phyloP scores from a whole-genome alignment of 495 filamentous ascomycete genomes.

The Podospora appendiculata region DNA sequence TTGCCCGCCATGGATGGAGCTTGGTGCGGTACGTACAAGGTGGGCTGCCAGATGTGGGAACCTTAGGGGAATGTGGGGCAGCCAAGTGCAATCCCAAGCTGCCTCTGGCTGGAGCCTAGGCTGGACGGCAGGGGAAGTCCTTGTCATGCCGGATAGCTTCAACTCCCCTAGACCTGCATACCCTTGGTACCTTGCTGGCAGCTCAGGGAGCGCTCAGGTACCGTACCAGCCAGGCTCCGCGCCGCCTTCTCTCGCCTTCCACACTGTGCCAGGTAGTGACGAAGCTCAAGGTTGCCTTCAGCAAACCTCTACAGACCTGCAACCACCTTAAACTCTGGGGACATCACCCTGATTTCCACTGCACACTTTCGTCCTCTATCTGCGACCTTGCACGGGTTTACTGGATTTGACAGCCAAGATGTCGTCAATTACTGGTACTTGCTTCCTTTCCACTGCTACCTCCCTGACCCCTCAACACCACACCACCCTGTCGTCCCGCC shows the following conservation, averaged over 20 bases:
- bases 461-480: not conserved
- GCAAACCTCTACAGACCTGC: not conserved
- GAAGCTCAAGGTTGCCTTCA: constrained; percentile 8
- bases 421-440: constrained; percentile 21
- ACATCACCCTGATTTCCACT: not conserved
- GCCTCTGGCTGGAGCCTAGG: not conserved
- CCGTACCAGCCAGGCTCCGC: constrained; percentile 5
- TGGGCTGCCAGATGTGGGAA: not conserved
- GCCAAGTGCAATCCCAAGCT: not conserved
- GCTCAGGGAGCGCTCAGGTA: not conserved
- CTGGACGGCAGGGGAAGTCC: not conserved
- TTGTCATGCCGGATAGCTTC: no score
- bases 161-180: not conserved
- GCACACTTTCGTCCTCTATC: not conserved
- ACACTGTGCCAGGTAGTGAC: constrained; percentile 7
- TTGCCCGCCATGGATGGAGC: not conserved
- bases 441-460: not conserved
- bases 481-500: no score
- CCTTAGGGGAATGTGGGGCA: not conserved
- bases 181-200: not conserved
- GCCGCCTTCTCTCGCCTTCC: constrained; percentile 13
- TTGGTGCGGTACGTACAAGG: not conserved
- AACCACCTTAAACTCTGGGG: not conserved
- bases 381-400: not conserved
- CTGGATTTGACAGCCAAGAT: constrained; percentile 5